phyloP scores from a whole-genome alignment of 371 early-diverging fungal genomes.

The Mucor racemosus region DNA sequence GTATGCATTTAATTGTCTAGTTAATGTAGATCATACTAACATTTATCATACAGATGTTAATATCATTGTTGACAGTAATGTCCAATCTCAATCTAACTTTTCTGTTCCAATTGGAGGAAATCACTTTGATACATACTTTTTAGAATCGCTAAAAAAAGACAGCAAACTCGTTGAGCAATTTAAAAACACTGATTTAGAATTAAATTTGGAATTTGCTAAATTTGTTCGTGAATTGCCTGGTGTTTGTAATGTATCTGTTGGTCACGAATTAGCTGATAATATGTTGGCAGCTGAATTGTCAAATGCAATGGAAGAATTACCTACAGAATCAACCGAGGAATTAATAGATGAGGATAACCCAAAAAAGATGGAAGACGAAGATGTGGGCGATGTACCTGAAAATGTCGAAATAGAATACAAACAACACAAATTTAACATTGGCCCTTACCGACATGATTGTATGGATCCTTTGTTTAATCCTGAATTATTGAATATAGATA shows the following conservation, averaged over 20 bases:
- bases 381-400: conserved; percentile 19
- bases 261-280: conserved; percentile 47
- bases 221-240: conserved; percentile 62
- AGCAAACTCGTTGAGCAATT: conserved; percentile 55
- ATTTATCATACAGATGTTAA: conserved; percentile 59
- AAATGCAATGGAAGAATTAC: conserved; percentile 28
- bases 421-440: conserved; percentile 59
- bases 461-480: conserved; percentile 73
- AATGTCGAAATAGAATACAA: conserved; percentile 24
- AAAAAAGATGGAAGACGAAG: conserved; percentile 22
- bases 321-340: conserved; percentile 46
- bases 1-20: conserved; percentile 29
- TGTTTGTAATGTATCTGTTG: conserved; percentile 59
- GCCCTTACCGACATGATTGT: conserved; percentile 60
- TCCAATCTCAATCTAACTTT: conserved; percentile 62
- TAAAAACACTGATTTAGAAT: conserved; percentile 23
- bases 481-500: conserved; percentile 45
- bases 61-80: conserved; percentile 71
- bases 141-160: conserved; percentile 63
- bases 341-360: conserved; percentile 31
- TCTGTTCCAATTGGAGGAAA: conserved; percentile 73
- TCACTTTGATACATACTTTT: conserved; percentile 67
- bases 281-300: conserved; percentile 28
- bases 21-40: neutral
- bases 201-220: conserved; percentile 62